Evolutionary conservation across 495 filamentous ascomycete genomes (phyloP).

Genomic region (Pyronema omphalodes): DNA sequence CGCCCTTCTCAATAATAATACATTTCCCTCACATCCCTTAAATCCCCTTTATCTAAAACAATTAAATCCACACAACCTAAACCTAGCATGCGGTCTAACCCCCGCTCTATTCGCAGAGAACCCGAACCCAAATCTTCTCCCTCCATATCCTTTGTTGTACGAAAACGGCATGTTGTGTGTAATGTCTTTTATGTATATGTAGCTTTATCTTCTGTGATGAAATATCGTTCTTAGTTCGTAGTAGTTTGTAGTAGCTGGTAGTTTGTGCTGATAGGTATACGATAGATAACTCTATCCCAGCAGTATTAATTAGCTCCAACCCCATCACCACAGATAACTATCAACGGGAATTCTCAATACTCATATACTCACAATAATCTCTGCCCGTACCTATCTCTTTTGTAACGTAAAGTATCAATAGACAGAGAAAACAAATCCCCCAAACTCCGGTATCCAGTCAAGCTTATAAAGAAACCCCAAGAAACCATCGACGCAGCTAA

Average conservation of each 20-base stretch:
- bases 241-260: not conserved
- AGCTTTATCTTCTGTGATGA: not conserved
- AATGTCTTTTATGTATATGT: no score
- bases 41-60: constrained; percentile 19
- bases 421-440: no score
- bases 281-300: not conserved
- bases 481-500: no score
- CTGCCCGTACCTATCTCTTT: no score
- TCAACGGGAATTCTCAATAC: no score
- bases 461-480: no score
- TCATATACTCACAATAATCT: no score
- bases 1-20: no score
- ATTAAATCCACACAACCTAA: constrained; percentile 18
- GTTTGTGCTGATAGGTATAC: not conserved
- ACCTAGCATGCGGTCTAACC: constrained; percentile 16
- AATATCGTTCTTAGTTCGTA: not conserved
- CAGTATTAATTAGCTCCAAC: not conserved
- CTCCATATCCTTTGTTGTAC: constrained; percentile 16
- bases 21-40: no score
- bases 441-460: no score
- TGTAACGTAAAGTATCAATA: no score
- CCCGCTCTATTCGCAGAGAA: constrained; percentile 18
- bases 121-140: constrained; percentile 17
- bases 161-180: constrained; percentile 16
- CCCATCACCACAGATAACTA: not conserved